phyloP scores from a whole-genome alignment of 2,329 filamentous ascomycete genomes.

The Ceratocystis destructans region DNA sequence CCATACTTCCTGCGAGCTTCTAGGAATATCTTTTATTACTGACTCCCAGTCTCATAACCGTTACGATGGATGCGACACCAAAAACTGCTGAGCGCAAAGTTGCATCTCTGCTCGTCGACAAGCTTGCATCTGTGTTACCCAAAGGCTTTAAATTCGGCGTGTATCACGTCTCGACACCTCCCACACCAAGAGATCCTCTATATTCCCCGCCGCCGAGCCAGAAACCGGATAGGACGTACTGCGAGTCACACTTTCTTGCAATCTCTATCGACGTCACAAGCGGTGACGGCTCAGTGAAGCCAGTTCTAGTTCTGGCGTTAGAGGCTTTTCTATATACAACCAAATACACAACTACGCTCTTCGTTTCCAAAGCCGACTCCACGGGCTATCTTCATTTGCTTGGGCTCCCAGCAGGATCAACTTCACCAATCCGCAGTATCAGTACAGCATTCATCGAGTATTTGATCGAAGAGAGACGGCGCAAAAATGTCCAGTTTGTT shows the following conservation, averaged over 20 bases:
- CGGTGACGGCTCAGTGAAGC: conserved; percentile 23
- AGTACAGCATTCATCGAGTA: conserved; percentile 63
- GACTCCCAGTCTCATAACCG: background rate
- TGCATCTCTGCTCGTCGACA: conserved; percentile 26
- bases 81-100: conserved; percentile 21
- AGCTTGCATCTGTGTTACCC: conserved; percentile 39
- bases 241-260: conserved; percentile 66
- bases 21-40: background rate
- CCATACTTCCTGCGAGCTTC: background rate
- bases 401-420: conserved; percentile 44
- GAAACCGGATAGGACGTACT: conserved; percentile 63
- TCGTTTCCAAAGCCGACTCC: conserved; percentile 94
- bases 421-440: conserved; percentile 62
- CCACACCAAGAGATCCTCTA: conserved; percentile 58
- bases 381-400: conserved; percentile 70
- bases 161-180: conserved; percentile 79
- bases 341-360: conserved; percentile 66
- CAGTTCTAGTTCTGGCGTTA: conserved; percentile 65
- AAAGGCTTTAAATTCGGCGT: conserved; percentile 48
- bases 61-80: conserved; percentile 4
- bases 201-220: conserved; percentile 64
- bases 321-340: conserved; percentile 84
- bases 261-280: conserved; percentile 33
- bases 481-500: conserved; percentile 53
- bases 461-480: conserved; percentile 53